Conservation (phyloP, 225 moss, liverwort and hornwort species). For the Rhytidiadelphus loreus region DNA sequence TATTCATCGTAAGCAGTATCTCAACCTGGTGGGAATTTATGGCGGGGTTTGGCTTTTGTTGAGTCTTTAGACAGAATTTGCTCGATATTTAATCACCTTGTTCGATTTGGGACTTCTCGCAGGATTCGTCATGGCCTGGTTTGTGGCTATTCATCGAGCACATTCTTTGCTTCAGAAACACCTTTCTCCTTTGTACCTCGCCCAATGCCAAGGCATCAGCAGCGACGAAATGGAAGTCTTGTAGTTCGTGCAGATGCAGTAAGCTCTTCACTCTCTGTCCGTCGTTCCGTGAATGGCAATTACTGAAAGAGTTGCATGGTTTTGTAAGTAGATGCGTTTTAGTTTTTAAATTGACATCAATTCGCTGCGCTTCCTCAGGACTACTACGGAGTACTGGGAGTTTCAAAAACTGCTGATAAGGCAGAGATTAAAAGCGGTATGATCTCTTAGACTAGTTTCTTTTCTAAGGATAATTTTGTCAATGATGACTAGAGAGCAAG, state of each 20-base stretch:
- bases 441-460: neutral
- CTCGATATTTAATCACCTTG: neutral
- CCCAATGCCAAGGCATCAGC: constrained; percentile 7
- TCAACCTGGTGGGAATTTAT: neutral
- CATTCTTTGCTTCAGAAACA: constrained; percentile 16
- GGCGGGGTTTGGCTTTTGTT: neutral
- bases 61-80: neutral
- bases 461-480: neutral
- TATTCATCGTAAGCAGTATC: neutral
- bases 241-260: constrained; percentile 41
- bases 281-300: neutral
- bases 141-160: constrained; percentile 25
- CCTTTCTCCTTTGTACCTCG: constrained; percentile 10
- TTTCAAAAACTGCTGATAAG: constrained; percentile 72
- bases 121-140: constrained; percentile 23
- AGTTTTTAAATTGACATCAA: neutral
- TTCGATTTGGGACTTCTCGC: constrained; percentile 3
- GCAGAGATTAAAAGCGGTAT: constrained; percentile 82
- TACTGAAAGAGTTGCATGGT: neutral
- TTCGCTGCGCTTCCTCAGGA: constrained; percentile 36
- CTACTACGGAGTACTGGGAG: constrained; percentile 75
- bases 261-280: neutral
- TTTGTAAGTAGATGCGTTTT: neutral
- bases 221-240: constrained; percentile 17
- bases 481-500: neutral